Conservation (phyloP, 106 monocot species). For the Acanthochlamys bracteata region DNA sequence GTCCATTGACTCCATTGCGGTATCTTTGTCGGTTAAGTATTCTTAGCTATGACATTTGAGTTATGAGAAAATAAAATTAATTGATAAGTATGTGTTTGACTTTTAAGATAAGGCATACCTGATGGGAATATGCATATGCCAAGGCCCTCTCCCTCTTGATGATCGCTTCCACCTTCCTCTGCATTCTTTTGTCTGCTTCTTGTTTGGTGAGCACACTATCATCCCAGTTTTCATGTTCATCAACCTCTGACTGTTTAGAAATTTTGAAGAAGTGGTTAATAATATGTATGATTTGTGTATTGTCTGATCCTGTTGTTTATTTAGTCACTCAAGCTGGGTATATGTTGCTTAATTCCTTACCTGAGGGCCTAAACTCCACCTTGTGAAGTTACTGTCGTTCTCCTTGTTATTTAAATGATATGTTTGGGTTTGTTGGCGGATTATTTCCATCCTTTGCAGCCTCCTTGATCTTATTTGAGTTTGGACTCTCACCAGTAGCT, state of each 20-base stretch:
- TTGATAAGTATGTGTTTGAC: neutral
- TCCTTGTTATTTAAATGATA: conserved; percentile 24
- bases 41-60: neutral
- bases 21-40: neutral
- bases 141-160: conserved; percentile 70
- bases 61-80: neutral
- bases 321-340: neutral
- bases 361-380: conserved; percentile 40
- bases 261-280: neutral
- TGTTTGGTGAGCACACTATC: conserved; percentile 65
- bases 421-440: conserved; percentile 18
- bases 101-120: conserved; percentile 32
- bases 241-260: conserved; percentile 35
- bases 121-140: conserved; percentile 70
- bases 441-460: conserved; percentile 55
- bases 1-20: neutral
- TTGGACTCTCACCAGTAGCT: conserved; percentile 59
- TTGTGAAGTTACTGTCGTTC: conserved; percentile 26
- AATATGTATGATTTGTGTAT: neutral
- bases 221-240: conserved; percentile 45
- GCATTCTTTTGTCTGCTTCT: conserved; percentile 39
- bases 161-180: conserved; percentile 64
- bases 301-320: neutral
- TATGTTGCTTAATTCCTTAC: conserved; percentile 11
- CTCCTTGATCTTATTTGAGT: conserved; percentile 46